phyloP scores from a whole-genome alignment of 1,139 yeast species.

The Zygotorulaspora mrakii region DNA sequence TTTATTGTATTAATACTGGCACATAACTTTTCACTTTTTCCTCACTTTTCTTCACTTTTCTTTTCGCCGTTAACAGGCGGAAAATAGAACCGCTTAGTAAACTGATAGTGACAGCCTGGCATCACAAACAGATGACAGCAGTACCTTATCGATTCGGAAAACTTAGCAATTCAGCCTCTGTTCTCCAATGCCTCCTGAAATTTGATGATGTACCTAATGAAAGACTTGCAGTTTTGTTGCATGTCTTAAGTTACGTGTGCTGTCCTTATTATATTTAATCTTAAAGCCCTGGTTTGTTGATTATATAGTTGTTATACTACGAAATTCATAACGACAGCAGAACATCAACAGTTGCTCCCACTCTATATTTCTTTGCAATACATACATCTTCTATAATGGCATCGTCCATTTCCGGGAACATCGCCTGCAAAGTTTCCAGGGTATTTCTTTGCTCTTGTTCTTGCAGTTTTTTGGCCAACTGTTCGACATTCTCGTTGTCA shows the following conservation, averaged over 20 bases:
- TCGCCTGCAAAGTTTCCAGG: constrained; percentile 51
- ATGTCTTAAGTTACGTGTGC: too few relatives aligned
- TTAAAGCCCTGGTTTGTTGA: not conserved
- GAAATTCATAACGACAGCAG: constrained; percentile 39
- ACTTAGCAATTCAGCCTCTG: too few relatives aligned
- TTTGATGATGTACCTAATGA: too few relatives aligned
- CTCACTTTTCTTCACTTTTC: constrained; percentile 11
- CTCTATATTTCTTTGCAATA: constrained; percentile 59
- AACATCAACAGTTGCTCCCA: constrained; percentile 75
- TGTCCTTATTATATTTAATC: not conserved
- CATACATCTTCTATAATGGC: constrained; percentile 70
- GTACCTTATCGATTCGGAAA: too few relatives aligned
- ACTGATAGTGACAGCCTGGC: too few relatives aligned
- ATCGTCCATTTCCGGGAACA: constrained; percentile 73
- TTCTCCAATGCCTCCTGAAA: too few relatives aligned
- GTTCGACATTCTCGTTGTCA: constrained; percentile 13
- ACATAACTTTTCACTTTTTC: constrained; percentile 4
- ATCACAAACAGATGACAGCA: not conserved
- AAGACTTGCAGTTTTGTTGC: too few relatives aligned
- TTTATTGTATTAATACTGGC: not conserved
- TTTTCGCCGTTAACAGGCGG: too few relatives aligned
- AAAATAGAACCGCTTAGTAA: too few relatives aligned
- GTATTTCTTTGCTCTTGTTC: constrained; percentile 43
- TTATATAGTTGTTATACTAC: not conserved
- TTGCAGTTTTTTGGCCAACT: constrained; percentile 25